phyloP scores from a whole-genome alignment of 768 basidiomycete species.

The Boletus rubroflammeus region DNA sequence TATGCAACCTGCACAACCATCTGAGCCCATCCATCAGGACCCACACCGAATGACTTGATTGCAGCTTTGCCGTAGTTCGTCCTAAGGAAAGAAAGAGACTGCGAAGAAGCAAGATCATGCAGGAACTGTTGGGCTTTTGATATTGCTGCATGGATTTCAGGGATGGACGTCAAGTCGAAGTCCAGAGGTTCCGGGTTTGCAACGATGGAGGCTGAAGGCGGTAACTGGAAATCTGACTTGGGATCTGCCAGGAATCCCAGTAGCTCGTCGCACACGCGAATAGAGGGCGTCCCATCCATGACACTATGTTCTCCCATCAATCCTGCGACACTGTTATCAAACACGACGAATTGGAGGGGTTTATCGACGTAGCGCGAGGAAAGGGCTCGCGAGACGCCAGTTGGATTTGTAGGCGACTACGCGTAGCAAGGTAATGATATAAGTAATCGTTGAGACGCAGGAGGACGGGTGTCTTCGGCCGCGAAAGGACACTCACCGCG shows the following conservation, averaged over 20 bases:
- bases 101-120: constrained; percentile 54
- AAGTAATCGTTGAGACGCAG: background rate
- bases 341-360: constrained; percentile 82
- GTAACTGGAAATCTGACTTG: constrained; percentile 59
- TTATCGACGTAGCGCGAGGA: constrained; percentile 88
- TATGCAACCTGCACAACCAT: constrained; percentile 91
- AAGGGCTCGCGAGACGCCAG: constrained; percentile 41
- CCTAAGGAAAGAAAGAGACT: constrained; percentile 57
- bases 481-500: constrained; percentile 38
- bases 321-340: constrained; percentile 76
- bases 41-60: constrained; percentile 84
- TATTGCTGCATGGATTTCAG: constrained; percentile 44
- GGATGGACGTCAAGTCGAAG: constrained; percentile 52
- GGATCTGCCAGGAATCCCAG: constrained; percentile 56
- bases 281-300: constrained; percentile 87
- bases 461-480: background rate
- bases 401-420: constrained; percentile 25
- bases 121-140: constrained; percentile 52
- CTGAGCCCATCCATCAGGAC: constrained; percentile 94
- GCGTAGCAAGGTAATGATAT: background rate
- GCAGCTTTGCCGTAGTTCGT: constrained; percentile 81
- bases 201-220: constrained; percentile 15
- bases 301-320: constrained; percentile 92
- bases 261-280: constrained; percentile 66
- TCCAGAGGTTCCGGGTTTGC: constrained; percentile 52